Evolutionary conservation across 1,284 basidiomycete species (phyloP).

Genomic region (Ganoderma sinense): DNA sequence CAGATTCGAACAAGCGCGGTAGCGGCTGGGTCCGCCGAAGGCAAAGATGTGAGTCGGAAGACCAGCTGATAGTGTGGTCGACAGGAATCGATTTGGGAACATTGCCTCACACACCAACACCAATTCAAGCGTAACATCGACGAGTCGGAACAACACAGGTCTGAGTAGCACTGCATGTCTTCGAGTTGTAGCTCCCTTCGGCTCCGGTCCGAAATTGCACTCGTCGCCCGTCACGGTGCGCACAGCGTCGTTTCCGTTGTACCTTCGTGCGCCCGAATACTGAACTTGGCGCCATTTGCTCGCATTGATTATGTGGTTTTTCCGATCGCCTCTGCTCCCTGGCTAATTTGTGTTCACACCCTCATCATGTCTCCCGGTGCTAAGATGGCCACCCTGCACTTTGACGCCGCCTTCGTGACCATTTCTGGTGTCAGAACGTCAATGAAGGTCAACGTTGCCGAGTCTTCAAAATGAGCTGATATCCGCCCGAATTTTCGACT

Average conservation of each 20-base stretch:
- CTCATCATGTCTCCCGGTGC: background rate
- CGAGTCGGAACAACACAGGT: background rate
- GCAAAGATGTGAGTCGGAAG: background rate
- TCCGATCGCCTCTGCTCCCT: background rate
- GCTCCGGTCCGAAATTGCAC: background rate
- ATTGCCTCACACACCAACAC: background rate
- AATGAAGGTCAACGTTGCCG: background rate
- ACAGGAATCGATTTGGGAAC: constrained; percentile 4
- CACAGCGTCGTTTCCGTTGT: background rate
- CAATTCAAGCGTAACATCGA: background rate
- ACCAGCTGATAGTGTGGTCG: background rate
- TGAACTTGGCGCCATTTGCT: background rate
- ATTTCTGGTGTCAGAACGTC: background rate
- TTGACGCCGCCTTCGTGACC: background rate
- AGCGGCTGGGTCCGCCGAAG: background rate
- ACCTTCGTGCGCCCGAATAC: too few species aligned
- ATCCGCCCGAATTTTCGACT: background rate
- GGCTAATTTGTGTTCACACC: background rate
- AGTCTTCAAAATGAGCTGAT: background rate
- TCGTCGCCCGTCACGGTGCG: background rate
- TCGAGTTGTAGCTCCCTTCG: background rate
- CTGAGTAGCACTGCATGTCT: background rate
- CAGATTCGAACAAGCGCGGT: background rate
- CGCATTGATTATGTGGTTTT: background rate
- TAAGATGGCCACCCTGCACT: background rate